These are phyloP conservation scores for Schizopora paradoxa DNA, from an alignment of 1,284 basidiomycete species.

Conservation along the genomic window DNA sequence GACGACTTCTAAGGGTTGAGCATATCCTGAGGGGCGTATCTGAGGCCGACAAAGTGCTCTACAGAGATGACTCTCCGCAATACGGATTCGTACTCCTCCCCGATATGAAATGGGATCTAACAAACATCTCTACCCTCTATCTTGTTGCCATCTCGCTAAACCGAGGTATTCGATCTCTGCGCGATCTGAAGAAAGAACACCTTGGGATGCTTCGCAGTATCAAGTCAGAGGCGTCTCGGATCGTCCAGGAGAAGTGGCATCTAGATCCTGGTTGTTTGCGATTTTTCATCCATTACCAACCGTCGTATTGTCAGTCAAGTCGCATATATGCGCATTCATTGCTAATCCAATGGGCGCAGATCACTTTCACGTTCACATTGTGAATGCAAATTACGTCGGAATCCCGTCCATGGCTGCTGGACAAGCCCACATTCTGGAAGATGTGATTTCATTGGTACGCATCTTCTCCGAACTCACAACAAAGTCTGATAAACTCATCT, in stretches of 20 bases:
- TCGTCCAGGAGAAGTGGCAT: slow-evolving; percentile 60
- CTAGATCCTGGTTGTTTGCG: slow-evolving; percentile 57
- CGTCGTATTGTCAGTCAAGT: slow-evolving; percentile 79
- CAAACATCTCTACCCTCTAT: slow-evolving; percentile 65
- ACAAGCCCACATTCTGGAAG: slow-evolving; percentile 90
- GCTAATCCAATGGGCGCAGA: slow-evolving; percentile 42
- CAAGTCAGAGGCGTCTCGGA: slow-evolving; percentile 42
- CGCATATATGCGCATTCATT: neutral
- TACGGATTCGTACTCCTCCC: slow-evolving; percentile 79
- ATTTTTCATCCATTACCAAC: slow-evolving; percentile 93
- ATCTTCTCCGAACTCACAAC: neutral
- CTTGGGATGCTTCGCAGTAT: slow-evolving; percentile 69
- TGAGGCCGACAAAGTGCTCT: slow-evolving; percentile 76
- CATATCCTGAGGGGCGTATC: slow-evolving; percentile 80
- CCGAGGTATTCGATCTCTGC: slow-evolving; percentile 55
- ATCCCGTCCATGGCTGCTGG: slow-evolving; percentile 77
- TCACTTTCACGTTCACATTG: slow-evolving; percentile 94
- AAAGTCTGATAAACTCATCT: slow-evolving; percentile 2
- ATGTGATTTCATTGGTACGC: slow-evolving; percentile 78
- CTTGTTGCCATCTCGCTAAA: slow-evolving; percentile 67
- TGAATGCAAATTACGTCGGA: slow-evolving; percentile 66
- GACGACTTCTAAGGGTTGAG: slow-evolving; percentile 58
- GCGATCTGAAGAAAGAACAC: slow-evolving; percentile 65
- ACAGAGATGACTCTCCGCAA: slow-evolving; percentile 47
- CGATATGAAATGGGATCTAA: slow-evolving; percentile 93